phyloP scores from a whole-genome alignment of 1,139 yeast species.

The Insectozyma bohioensis region DNA sequence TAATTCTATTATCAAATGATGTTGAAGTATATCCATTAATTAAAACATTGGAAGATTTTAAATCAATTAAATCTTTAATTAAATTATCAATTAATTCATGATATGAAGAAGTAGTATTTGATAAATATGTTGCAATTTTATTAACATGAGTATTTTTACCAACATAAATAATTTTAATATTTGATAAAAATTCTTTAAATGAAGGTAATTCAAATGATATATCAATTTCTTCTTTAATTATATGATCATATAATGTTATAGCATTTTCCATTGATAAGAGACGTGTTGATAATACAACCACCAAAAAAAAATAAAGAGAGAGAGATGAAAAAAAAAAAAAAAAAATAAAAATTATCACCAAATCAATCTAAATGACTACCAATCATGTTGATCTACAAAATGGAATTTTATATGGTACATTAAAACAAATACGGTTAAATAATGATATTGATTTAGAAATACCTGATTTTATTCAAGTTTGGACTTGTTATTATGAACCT shows the following conservation, averaged over 20 bases:
- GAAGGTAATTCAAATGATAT: slow-evolving; percentile 8
- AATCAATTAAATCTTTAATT: slow-evolving; percentile 18
- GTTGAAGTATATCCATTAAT: slow-evolving; percentile 31
- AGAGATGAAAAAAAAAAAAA: too few species aligned
- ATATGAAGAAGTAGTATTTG: slow-evolving; percentile 15
- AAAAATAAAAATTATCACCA: slow-evolving; percentile 1
- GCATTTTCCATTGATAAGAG: slow-evolving; percentile 4
- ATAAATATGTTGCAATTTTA: not conserved
- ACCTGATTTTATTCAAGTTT: slow-evolving; percentile 46
- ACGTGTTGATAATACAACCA: slow-evolving; percentile 1
- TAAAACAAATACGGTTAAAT: slow-evolving; percentile 48
- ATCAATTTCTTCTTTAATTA: slow-evolving; percentile 1
- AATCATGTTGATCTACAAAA: slow-evolving; percentile 43
- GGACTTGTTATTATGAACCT: slow-evolving; percentile 51
- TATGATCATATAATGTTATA: slow-evolving; percentile 3
- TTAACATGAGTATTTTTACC: too few species aligned
- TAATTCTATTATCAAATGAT: slow-evolving; percentile 3
- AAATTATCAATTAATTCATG: slow-evolving; percentile 27
- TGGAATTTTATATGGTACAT: slow-evolving; percentile 46
- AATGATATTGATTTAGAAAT: slow-evolving; percentile 17
- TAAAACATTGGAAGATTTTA: slow-evolving; percentile 23
- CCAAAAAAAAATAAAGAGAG: too few species aligned
- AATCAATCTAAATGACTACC: not conserved
- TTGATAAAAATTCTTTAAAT: slow-evolving; percentile 10
- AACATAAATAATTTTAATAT: slow-evolving; percentile 7